Evolutionary conservation across 2,329 filamentous ascomycete genomes (phyloP).

Genomic region (Harringtonia aguacate): DNA sequence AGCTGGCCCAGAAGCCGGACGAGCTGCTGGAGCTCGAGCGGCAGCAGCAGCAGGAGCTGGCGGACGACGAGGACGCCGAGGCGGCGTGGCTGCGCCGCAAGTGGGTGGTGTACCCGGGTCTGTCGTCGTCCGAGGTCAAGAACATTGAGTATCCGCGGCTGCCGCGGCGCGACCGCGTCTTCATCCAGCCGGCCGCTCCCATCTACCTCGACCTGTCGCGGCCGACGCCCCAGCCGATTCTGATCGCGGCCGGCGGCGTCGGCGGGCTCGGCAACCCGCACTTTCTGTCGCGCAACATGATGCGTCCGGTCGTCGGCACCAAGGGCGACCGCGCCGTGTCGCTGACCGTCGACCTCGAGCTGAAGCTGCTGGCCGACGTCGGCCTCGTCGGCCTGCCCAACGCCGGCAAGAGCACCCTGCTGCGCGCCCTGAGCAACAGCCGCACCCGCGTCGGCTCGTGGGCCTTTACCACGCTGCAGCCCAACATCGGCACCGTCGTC

Average conservation of each 20-base stretch:
- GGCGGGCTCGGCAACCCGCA: conserved; percentile 91
- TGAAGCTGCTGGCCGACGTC: conserved; percentile 91
- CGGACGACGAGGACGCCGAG: conserved; percentile 29
- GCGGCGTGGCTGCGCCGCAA: conserved; percentile 50
- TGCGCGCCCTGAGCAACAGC: conserved; percentile 79
- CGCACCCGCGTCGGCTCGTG: conserved; percentile 84
- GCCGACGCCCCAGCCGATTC: conserved; percentile 71
- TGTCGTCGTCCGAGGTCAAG: conserved; percentile 57
- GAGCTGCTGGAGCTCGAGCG: conserved; percentile 29
- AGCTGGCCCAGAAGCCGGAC: conserved; percentile 21
- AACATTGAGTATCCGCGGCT: conserved; percentile 38
- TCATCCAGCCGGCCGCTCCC: conserved; percentile 61
- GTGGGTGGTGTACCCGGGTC: conserved; percentile 79
- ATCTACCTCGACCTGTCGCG: conserved; percentile 63
- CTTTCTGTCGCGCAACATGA: conserved; percentile 67
- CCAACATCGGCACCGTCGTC: conserved; percentile 86
- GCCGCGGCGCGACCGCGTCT: conserved; percentile 39
- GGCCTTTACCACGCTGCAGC: conserved; percentile 93
- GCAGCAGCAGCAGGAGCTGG: conserved; percentile 29
- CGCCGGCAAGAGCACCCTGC: conserved; percentile 87
- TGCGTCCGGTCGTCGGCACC: conserved; percentile 78
- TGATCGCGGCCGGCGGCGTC: conserved; percentile 78
- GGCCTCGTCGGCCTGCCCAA: conserved; percentile 92
- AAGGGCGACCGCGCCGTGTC: conserved; percentile 71
- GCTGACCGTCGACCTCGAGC: conserved; percentile 74